Percentiles rank a stretch among this genome's conserved stretches.
phyloP scores from a whole-genome alignment of 768 basidiomycete species.

The Brasilioporus rufonigricans region DNA sequence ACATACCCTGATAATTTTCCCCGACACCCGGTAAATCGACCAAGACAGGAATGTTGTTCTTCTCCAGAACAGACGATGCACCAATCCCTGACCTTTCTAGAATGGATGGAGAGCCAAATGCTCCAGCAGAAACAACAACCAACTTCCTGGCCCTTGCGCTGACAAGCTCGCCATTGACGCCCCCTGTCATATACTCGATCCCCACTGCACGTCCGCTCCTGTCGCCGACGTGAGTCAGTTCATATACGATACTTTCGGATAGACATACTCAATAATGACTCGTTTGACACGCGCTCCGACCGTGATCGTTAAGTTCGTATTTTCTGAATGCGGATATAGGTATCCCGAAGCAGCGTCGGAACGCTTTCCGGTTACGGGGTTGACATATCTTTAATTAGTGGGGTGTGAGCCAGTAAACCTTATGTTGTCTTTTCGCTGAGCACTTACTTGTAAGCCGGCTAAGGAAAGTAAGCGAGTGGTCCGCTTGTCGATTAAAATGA shows the following conservation, averaged over 20 bases:
- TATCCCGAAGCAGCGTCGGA: conserved; percentile 35
- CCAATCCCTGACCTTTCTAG: too few species aligned
- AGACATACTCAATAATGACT: too few species aligned
- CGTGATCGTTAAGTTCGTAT: conserved; percentile 30
- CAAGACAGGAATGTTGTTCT: too few species aligned
- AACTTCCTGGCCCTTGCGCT: conserved; percentile 29
- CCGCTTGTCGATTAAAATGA: not conserved
- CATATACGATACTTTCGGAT: not conserved
- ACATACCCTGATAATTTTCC: conserved; percentile 57
- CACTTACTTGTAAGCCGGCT: conserved; percentile 21
- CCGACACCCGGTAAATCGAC: conserved; percentile 83
- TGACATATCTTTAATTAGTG: too few species aligned
- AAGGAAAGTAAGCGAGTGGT: not conserved
- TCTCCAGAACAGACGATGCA: too few species aligned
- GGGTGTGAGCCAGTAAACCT: too few species aligned
- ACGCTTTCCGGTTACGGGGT: conserved; percentile 37
- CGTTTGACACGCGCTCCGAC: conserved; percentile 26
- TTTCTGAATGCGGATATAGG: conserved; percentile 34
- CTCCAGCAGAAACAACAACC: too few species aligned
- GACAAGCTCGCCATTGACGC: not conserved
- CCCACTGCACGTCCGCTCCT: conserved; percentile 31
- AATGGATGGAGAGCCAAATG: too few species aligned
- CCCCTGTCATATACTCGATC: conserved; percentile 35
- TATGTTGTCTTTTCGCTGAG: too few species aligned
- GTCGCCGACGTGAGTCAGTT: not conserved